Evolutionary conservation across 2,329 filamentous ascomycete genomes (phyloP).

Genomic region (Curvularia sp.): DNA sequence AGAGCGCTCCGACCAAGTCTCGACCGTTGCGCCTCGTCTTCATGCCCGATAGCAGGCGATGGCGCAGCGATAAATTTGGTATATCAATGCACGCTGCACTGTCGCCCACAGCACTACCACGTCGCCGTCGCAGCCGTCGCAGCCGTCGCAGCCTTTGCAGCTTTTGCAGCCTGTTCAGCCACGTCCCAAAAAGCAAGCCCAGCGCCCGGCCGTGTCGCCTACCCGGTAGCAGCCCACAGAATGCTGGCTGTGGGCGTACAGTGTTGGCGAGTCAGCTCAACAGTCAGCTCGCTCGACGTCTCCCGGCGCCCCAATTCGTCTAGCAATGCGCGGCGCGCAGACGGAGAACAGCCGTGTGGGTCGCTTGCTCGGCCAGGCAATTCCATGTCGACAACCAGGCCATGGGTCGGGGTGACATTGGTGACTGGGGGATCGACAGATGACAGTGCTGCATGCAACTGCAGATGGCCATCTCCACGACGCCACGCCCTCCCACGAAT

Average conservation of each 20-base stretch:
- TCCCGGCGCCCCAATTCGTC: constrained; percentile 21
- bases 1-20: constrained; percentile 34
- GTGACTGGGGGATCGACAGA: constrained; percentile 21
- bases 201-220: constrained; percentile 10
- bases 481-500: background rate
- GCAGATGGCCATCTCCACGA: constrained; percentile 15
- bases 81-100: constrained; percentile 23
- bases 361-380: constrained; percentile 15
- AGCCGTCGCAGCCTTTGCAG: constrained; percentile 4
- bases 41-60: constrained; percentile 21
- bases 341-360: constrained; percentile 23
- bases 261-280: constrained; percentile 15
- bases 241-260: constrained; percentile 2
- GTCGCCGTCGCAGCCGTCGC: background rate
- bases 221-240: constrained; percentile 15
- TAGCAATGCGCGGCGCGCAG: constrained; percentile 14
- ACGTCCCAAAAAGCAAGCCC: constrained; percentile 10
- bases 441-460: background rate
- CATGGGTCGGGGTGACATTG: background rate
- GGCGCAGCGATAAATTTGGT: constrained; percentile 21
- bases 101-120: constrained; percentile 2
- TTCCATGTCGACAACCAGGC: constrained; percentile 6
- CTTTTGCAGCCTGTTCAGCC: constrained; percentile 9
- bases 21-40: constrained; percentile 27
- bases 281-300: constrained; percentile 24